Percentiles rank a stretch among this genome's conserved stretches.
Evolutionary conservation across 495 filamentous ascomycete genomes (phyloP).

Genomic region (Penicillium argentinense): DNA sequence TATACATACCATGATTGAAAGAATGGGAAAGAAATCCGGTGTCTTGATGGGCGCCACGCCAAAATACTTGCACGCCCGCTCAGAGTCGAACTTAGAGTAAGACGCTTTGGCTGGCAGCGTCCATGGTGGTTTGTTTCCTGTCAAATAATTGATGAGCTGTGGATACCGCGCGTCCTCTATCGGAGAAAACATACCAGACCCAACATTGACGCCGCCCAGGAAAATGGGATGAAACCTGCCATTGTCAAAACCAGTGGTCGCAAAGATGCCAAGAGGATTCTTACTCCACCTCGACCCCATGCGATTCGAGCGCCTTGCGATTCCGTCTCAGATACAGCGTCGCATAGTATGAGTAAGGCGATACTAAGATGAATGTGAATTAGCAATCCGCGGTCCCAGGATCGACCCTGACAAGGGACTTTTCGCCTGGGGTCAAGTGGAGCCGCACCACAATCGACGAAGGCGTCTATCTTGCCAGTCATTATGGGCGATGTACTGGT

Average conservation of each 20-base stretch:
- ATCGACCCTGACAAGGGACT: too few species aligned
- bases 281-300: conserved; percentile 64
- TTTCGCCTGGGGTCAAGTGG: not conserved
- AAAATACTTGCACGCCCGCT: conserved; percentile 56
- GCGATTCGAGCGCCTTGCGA: conserved; percentile 46
- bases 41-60: conserved; percentile 44
- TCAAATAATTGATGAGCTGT: not conserved
- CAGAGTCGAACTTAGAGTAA: conserved; percentile 54
- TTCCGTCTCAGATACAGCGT: conserved; percentile 59
- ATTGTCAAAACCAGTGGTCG: conserved; percentile 1
- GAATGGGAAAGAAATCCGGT: conserved; percentile 53
- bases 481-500: conserved; percentile 7
- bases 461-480: conserved; percentile 30
- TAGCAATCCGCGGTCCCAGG: not conserved
- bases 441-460: conserved; percentile 26
- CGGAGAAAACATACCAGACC: conserved; percentile 47
- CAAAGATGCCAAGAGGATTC: conserved; percentile 3
- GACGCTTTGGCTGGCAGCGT: conserved; percentile 62
- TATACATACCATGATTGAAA: conserved; percentile 41
- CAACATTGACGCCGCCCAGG: conserved; percentile 69
- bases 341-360: conserved; percentile 67
- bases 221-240: conserved; percentile 66
- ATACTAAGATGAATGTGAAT: conserved; percentile 54
- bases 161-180: not conserved
- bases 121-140: conserved; percentile 76